Evolutionary conservation across 2,329 filamentous ascomycete genomes (phyloP).

Genomic region (Claviceps cyperi): DNA sequence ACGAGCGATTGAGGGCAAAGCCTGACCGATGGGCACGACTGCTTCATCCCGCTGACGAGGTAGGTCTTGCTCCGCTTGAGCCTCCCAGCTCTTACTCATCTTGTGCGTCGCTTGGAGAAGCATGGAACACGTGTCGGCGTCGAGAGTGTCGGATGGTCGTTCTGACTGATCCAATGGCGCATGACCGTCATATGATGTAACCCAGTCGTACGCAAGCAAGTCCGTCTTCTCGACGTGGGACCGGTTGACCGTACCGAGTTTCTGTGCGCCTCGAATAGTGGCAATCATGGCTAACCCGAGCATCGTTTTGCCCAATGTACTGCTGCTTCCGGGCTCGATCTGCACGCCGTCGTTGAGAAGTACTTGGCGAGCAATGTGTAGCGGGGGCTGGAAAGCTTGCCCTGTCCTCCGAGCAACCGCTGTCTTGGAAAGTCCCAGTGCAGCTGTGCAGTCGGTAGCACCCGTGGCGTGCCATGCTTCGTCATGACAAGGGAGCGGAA

Average conservation of each 20-base stretch:
- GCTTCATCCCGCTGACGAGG: background rate
- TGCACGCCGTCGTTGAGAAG: slow-evolving; percentile 36
- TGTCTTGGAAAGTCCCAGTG: slow-evolving; percentile 49
- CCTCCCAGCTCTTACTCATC: background rate
- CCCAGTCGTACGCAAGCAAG: slow-evolving; percentile 34
- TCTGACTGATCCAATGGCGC: slow-evolving; percentile 19
- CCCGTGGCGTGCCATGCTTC: slow-evolving; percentile 56
- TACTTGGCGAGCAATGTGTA: slow-evolving; percentile 45
- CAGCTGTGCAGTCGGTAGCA: slow-evolving; percentile 44
- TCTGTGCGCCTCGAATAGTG: slow-evolving; percentile 35
- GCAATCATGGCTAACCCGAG: slow-evolving; percentile 37
- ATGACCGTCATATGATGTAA: slow-evolving; percentile 39
- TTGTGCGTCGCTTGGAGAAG: slow-evolving; percentile 3
- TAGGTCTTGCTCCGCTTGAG: background rate
- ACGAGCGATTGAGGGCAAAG: slow-evolving; percentile 1
- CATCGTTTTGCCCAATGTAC: slow-evolving; percentile 1
- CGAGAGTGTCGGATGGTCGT: background rate
- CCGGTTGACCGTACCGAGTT: background rate
- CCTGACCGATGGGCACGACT: background rate
- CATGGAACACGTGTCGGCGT: background rate
- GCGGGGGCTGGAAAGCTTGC: slow-evolving; percentile 32
- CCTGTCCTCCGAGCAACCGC: slow-evolving; percentile 46
- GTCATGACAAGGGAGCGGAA: slow-evolving; percentile 60
- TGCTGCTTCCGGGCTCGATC: background rate
- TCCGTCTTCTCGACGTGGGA: background rate